Conservation (phyloP, 352 stramenopile species). For the Globisporangium megalacanthum region DNA sequence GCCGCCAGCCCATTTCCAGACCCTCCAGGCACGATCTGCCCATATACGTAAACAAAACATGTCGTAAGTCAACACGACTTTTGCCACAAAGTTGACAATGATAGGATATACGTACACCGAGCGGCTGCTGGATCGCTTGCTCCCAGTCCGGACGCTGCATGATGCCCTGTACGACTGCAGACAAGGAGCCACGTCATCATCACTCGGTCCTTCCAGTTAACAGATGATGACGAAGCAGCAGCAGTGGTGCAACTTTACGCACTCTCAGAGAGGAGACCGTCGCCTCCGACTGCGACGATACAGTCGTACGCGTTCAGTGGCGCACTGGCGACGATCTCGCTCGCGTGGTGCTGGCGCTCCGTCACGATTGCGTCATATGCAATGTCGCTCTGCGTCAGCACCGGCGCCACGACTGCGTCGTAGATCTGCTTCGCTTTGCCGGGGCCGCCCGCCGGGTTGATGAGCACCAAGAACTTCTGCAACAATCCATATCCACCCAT, state of each 20-base stretch:
- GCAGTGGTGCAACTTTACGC: background rate
- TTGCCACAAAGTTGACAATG: background rate
- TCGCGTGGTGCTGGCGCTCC: conserved; percentile 45
- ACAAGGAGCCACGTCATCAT: background rate
- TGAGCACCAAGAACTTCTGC: conserved; percentile 29
- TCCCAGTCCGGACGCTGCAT: conserved; percentile 60
- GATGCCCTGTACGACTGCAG: conserved; percentile 65
- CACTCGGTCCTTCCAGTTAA: background rate
- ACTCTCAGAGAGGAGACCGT: conserved; percentile 63
- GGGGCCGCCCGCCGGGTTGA: conserved; percentile 60
- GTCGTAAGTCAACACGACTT: too few species aligned
- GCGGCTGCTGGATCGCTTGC: conserved; percentile 40
- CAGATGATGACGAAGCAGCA: conserved; percentile 5
- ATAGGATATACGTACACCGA: conserved; percentile 29
- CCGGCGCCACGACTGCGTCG: conserved; percentile 36
- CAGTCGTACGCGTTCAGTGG: conserved; percentile 55
- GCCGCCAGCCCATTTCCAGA: conserved; percentile 65
- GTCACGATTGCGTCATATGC: conserved; percentile 52
- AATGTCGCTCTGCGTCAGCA: conserved; percentile 55
- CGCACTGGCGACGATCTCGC: conserved; percentile 34
- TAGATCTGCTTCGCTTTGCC: conserved; percentile 49
- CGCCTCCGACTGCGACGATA: conserved; percentile 57
- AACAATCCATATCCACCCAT: conserved; percentile 27
- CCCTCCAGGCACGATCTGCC: conserved; percentile 38
- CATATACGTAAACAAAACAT: background rate